Conservation (phyloP, 371 early-diverging fungal genomes). For the Lichtheimia hyalospora region DNA sequence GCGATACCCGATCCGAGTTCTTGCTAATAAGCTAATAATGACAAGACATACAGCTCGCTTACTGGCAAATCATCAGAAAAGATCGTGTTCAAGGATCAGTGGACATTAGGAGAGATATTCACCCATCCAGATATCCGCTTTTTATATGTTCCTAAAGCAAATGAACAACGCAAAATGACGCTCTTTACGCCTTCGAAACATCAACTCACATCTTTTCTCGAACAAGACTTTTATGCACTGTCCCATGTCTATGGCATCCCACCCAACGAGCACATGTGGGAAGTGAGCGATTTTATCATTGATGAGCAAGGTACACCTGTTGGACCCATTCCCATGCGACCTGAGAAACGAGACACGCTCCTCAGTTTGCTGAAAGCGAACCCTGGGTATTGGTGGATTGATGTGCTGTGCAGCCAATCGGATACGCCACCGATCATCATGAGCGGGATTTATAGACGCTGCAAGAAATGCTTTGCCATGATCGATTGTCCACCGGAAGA, state of each 20-base stretch:
- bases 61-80: too few relatives aligned
- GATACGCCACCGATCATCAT: background rate
- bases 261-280: background rate
- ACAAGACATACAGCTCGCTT: too few relatives aligned
- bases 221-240: background rate
- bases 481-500: background rate
- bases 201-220: too few relatives aligned
- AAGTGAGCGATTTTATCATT: background rate
- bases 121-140: too few relatives aligned
- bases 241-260: background rate
- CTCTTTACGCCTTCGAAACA: too few relatives aligned
- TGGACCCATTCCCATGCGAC: background rate
- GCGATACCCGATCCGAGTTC: too few relatives aligned
- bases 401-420: background rate
- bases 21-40: too few relatives aligned
- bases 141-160: too few relatives aligned
- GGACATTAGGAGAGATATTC: too few relatives aligned
- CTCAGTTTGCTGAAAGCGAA: background rate
- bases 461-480: background rate
- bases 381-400: background rate
- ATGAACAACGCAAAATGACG: too few relatives aligned
- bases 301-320: background rate
- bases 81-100: too few relatives aligned
- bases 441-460: background rate
- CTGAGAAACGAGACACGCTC: background rate